A percentile compares a stretch with the other conserved stretches of the same genome.
phyloP scores from a whole-genome alignment of 805 yeast species.

The Teunomyces lycoperdinae region DNA sequence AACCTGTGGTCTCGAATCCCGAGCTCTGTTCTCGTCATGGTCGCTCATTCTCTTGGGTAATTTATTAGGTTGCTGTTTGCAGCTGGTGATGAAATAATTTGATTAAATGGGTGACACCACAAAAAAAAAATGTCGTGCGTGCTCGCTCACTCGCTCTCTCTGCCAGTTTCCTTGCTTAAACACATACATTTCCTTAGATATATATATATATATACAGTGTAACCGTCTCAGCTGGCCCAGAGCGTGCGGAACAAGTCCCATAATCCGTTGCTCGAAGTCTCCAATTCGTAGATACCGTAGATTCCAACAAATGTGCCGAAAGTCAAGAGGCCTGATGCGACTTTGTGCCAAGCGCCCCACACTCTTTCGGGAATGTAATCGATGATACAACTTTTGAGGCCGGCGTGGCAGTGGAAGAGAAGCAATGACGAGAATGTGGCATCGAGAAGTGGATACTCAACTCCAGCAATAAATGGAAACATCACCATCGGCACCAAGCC shows the following conservation, averaged over 20 bases:
- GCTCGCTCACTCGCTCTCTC: neutral
- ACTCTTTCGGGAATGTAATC: conserved; percentile 90
- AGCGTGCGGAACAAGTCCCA: conserved; percentile 58
- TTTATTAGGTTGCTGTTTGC: too few relatives aligned
- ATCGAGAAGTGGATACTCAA: conserved; percentile 67
- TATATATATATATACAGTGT: neutral
- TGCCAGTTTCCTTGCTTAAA: too few relatives aligned
- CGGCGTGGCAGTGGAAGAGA: conserved; percentile 78
- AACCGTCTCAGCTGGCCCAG: conserved; percentile 50
- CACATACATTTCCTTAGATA: neutral
- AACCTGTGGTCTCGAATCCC: neutral
- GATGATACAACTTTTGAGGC: conserved; percentile 85
- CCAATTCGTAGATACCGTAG: conserved; percentile 80
- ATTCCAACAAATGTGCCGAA: conserved; percentile 69
- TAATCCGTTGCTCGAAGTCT: conserved; percentile 77
- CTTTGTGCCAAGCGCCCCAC: conserved; percentile 72
- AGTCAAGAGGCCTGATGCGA: conserved; percentile 65
- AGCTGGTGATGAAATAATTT: neutral
- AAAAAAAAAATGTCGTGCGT: conserved; percentile 3
- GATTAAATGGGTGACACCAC: too few relatives aligned
- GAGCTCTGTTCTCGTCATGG: neutral
- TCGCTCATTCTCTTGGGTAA: neutral
- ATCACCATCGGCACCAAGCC: conserved; percentile 75
- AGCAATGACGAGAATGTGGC: conserved; percentile 63
- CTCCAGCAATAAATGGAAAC: conserved; percentile 75